Percentiles rank a stretch among this genome's conserved stretches.
phyloP scores from a whole-genome alignment of 306 rosid genomes.

The Coriaria nepalensis region DNA sequence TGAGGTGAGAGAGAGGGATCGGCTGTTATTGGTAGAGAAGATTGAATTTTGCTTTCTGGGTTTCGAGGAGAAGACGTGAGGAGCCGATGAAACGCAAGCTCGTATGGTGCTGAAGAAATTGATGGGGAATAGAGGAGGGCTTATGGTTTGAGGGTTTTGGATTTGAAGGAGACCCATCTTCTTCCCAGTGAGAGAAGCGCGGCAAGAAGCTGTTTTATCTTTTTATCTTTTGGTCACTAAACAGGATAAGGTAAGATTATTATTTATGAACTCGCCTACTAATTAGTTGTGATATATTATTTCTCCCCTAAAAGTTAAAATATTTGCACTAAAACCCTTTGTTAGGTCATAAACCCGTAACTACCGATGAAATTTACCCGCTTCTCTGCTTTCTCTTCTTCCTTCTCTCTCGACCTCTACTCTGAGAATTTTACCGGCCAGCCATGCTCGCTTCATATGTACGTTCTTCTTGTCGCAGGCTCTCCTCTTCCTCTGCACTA shows the following conservation, averaged over 20 bases:
- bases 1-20: conserved; percentile 27
- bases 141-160: conserved; percentile 15
- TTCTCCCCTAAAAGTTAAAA: too few relatives aligned
- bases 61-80: conserved; percentile 20
- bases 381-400: conserved; percentile 44
- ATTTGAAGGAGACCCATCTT: conserved; percentile 39
- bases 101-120: conserved; percentile 17
- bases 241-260: too few relatives aligned
- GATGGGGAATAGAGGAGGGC: conserved; percentile 21
- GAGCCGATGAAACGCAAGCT: conserved; percentile 9
- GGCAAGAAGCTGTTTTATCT: neutral
- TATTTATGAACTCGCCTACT: too few relatives aligned
- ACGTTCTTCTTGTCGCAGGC: conserved; percentile 22
- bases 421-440: neutral
- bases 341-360: too few relatives aligned
- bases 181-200: neutral
- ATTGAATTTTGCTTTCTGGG: conserved; percentile 36
- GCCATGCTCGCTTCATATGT: conserved; percentile 20
- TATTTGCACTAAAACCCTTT: too few relatives aligned
- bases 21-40: conserved; percentile 19
- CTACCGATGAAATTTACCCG: too few relatives aligned
- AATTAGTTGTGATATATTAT: too few relatives aligned
- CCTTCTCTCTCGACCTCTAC: conserved; percentile 21
- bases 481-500: conserved; percentile 12
- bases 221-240: too few relatives aligned